Percentiles rank a stretch among this genome's conserved stretches.
Evolutionary conservation across 805 yeast genomes (phyloP).

Genomic region (Myxozyma lipomycoides): DNA sequence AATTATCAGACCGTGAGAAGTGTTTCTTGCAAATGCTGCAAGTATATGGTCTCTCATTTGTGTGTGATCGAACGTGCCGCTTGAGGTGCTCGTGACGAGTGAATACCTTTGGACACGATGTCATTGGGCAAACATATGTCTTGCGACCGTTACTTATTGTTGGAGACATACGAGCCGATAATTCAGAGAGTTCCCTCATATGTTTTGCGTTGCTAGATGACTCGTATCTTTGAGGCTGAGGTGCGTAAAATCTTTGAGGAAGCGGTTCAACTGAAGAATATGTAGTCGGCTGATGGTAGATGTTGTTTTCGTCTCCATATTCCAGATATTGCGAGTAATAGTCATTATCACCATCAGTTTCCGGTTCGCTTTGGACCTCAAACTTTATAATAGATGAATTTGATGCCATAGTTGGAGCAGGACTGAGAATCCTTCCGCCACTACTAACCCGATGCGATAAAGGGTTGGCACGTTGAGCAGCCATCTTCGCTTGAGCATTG

Average conservation of each 20-base stretch:
- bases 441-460: too few species aligned
- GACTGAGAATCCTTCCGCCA: too few species aligned
- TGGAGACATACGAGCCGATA: neutral
- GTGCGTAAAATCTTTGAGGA: conserved; percentile 2
- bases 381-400: too few species aligned
- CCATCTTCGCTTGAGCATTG: neutral
- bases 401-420: too few species aligned
- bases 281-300: neutral
- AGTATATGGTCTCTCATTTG: conserved; percentile 26
- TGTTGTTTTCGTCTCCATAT: neutral
- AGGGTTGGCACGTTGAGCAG: too few species aligned
- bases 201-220: neutral
- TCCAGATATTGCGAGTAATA: conserved; percentile 14
- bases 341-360: conserved; percentile 6
- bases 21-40: conserved; percentile 25
- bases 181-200: neutral
- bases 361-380: conserved; percentile 13
- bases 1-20: conserved; percentile 26
- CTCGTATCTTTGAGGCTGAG: conserved; percentile 2
- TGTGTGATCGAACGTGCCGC: conserved; percentile 29
- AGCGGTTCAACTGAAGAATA: neutral
- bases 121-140: conserved; percentile 25
- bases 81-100: conserved; percentile 26
- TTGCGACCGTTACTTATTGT: conserved; percentile 14
- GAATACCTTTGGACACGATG: conserved; percentile 26